Percentiles rank a stretch among this genome's conserved stretches.
phyloP scores from a whole-genome alignment of 228 moss, liverwort and hornwort genomes.

The Sphagnum magellanicum region DNA sequence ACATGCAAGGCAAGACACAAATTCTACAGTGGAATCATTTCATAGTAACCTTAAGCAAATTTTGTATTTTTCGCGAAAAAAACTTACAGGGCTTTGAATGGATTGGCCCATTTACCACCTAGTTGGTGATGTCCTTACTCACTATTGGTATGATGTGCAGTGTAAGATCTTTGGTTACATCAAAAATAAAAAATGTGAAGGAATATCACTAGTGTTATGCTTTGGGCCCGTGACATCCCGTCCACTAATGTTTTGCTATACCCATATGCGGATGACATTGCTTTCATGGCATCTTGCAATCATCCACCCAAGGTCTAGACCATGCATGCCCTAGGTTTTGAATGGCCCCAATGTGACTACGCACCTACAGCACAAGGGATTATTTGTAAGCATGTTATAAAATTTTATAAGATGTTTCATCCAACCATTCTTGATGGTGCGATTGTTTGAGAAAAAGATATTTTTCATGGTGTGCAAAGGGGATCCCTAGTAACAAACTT shows the following conservation, averaged over 20 bases:
- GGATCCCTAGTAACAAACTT: no score
- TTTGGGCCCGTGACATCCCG: background rate
- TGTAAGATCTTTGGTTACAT: background rate
- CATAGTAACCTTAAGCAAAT: background rate
- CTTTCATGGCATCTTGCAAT: background rate
- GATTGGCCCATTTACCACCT: no score
- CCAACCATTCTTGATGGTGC: no score
- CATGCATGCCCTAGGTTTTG: background rate
- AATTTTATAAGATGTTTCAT: no score
- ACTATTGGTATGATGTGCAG: background rate
- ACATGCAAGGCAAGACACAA: background rate
- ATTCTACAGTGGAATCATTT: background rate
- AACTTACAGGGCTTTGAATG: no score
- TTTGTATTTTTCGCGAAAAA: no score
- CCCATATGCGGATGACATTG: background rate
- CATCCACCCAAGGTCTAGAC: background rate
- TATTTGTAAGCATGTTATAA: no score
- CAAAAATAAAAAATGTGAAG: background rate
- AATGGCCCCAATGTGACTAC: background rate
- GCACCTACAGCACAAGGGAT: no score
- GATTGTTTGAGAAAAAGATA: no score
- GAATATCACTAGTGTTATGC: background rate
- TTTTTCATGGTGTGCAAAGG: no score
- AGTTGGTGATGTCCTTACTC: background rate
- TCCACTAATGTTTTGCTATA: background rate